Percentiles rank a stretch among this genome's conserved stretches.
Evolutionary conservation across 305 asterid species (phyloP).

Genomic region (Striga hermonthica): DNA sequence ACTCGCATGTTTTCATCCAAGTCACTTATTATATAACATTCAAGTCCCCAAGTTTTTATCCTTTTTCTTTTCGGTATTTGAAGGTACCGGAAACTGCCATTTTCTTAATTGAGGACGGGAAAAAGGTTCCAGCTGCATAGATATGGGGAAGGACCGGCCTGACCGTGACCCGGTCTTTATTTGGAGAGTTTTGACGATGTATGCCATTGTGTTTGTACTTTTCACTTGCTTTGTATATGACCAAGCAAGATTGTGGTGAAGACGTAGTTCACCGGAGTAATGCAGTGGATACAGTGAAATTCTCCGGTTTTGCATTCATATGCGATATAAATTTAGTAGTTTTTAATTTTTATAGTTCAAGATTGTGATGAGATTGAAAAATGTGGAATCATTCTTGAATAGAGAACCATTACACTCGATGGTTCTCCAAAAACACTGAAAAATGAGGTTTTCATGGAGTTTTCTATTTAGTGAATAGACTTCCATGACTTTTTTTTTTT

Average conservation of each 20-base stretch:
- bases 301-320: no score
- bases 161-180: conserved; percentile 24
- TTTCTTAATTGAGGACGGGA: conserved; percentile 90
- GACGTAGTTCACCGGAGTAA: no score
- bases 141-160: conserved; percentile 16
- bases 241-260: neutral
- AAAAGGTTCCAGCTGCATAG: conserved; percentile 80
- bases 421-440: no score
- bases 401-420: no score
- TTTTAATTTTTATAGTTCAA: no score
- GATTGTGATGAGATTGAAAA: no score
- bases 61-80: conserved; percentile 14
- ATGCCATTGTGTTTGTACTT: neutral
- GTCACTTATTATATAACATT: neutral
- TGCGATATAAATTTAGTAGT: no score
- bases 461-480: no score
- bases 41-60: neutral
- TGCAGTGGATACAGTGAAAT: no score
- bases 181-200: conserved; percentile 29
- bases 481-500: no score
- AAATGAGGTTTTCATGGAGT: no score
- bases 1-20: neutral
- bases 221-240: neutral
- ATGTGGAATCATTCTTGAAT: no score
- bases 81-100: conserved; percentile 91